phyloP scores from a whole-genome alignment of 176 grass and related monocot genomes.

The Zoysia pacifica region DNA sequence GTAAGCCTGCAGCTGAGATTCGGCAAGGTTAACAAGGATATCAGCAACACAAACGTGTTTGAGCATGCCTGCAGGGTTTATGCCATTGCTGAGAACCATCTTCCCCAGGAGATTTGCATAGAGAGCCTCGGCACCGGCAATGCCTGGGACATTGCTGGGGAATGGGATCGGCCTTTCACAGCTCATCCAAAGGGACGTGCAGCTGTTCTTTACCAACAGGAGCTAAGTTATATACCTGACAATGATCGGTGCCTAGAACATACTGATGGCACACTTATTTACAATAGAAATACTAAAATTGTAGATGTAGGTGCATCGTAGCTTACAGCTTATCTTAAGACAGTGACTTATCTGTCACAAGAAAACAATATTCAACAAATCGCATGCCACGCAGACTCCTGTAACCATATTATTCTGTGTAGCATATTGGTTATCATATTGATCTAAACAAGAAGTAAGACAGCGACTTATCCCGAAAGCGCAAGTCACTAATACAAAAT shows the following conservation, averaged over 20 bases:
- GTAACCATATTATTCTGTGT: background rate
- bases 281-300: no score
- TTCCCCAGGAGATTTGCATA: slow-evolving; percentile 47
- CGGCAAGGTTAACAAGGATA: slow-evolving; percentile 55
- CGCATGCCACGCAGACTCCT: background rate
- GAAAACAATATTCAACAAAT: slow-evolving; percentile 2
- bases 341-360: background rate
- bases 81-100: slow-evolving; percentile 41
- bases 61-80: slow-evolving; percentile 48
- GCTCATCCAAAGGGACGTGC: slow-evolving; percentile 51
- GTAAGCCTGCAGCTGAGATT: slow-evolving; percentile 50
- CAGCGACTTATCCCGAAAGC: background rate
- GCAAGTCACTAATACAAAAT: no score
- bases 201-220: background rate
- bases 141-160: slow-evolving; percentile 43
- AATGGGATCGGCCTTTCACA: slow-evolving; percentile 56
- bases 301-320: background rate
- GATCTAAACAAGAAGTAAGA: background rate
- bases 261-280: no score
- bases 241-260: background rate
- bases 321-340: background rate
- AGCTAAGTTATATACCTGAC: background rate
- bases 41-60: slow-evolving; percentile 65
- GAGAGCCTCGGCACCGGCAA: slow-evolving; percentile 24
- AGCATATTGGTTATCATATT: background rate